Evolutionary conservation across 352 stramenopile genomes (phyloP), one percentile per base, ranked within the genome.

Genomic region (Pilasporangium apinafurcum): DNA sequence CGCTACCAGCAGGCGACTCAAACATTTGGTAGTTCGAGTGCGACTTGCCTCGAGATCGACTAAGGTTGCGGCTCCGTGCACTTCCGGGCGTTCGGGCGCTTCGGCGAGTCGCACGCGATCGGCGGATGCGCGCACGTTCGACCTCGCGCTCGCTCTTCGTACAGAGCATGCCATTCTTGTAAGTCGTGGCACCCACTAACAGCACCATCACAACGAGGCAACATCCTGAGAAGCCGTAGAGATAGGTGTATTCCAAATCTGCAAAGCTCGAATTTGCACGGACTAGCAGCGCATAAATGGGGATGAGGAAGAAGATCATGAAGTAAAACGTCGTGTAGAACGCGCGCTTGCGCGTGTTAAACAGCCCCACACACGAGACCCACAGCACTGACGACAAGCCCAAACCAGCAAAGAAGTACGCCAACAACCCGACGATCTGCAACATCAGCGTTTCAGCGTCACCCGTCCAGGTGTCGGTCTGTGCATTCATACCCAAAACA

Each of bases 341-440:
- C 5, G 75, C 64, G 28, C 79, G 79, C 42, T 72, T 51, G 25
- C 65, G 73, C 4, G 80, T 86, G 29, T 56, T 64, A 53, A 92
- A 92, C 12, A 92, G 53, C 13, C 77, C 77, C 27, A 86, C 71
- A 21, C 64, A 71, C 32, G 79, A 80, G 30, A 87, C 65, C 73
- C 78, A 92, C 4, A 83, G 66, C 40, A 85, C 74, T 12, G 76
- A 83, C 16, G 75, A 88, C 2, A 80, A 56, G 18, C 80, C 80
- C 21, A 92, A 59, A 8, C 80, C 80, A 14, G 67, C 66, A 37
- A 92, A 90, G 45, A 92, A 92, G 57, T 88, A 92, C 5, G 76
- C 34, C 17, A 92, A 39, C 29, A 87, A 40, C 13, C 66, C 65
- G 14, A 87, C 62, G 20, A 90, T 80, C 55, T 81, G 73, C 47